Base-by-base conservation (phyloP, 345 rosid species). In the Salix viminalis region DNA sequence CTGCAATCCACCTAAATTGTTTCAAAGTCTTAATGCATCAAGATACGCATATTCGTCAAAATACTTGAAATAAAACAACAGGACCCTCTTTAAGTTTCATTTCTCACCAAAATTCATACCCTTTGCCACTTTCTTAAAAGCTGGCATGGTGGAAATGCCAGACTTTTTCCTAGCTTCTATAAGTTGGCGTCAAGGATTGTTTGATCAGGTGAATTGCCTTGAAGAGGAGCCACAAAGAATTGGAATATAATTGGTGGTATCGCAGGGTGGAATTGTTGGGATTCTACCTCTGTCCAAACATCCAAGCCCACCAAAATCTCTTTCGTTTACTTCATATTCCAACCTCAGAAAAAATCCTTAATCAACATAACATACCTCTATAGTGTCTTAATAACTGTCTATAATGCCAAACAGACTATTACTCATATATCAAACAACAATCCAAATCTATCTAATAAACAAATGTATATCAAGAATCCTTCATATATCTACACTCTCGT, bases 231-330 rank as follows among this genome's bases (percentile, higher is more conserved):
- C 21, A 88, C 88, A 14, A 87, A 71, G 75, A 58, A 74, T 76
- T 94, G 93, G 80, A 65, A 76, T 32, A 92, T 72, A 18, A 91
- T 83, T 2, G 93, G 88, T 5, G 79, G 52, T 60, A 92, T 79
- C 1, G 85, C 87, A 0, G 97, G 96, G 50, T 90, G 62, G 80
- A 74, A 94, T 23, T 82, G 88, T 69, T 92, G 96, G 39, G 96
- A 76, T 80, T 94, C 98, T 1, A 92, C 96, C 78, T 94, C 91
- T 28, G 73, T 32, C 98, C 97, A 94, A 28, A 88, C 75, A 32
- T 32, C 34, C 34, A 32, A 32, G 34, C 34, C 4, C 34, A 32
- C 34, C 34, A 32, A 3, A 32, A 32, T 32, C 34, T 32, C 34
- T 32, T 32, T 30, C 32, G 32, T 30, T 30, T 30, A 30, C 32